Evolutionary conservation across 2,329 filamentous ascomycete species (phyloP), one percentile per base, ranked within the genome.

Genomic region (Aspergillus japonicus): DNA sequence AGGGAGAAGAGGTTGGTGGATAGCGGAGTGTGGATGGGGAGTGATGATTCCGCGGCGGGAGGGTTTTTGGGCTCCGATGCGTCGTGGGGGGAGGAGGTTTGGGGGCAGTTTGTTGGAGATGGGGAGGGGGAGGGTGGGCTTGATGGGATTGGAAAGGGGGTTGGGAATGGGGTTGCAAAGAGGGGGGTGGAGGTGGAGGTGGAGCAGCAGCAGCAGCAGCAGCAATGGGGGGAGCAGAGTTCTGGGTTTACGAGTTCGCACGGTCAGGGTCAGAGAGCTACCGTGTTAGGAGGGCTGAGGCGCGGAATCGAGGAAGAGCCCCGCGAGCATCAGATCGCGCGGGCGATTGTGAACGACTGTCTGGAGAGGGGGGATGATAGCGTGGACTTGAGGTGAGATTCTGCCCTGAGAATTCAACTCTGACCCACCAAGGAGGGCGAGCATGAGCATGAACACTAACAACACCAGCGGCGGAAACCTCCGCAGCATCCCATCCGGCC

Each of bases 11-110:
- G 78, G 23, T 68, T 79, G 61, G 68, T 79, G 29, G 79, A 81
- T 59, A 79, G 77, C 66, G 79, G 79, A 59, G 77, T 81, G 11
- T 81, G 78, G 74, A 78, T 81, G 77, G 77, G 74, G 2, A 80
- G 78, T 64, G 78, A 81, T 65, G 76, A 78, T 59, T 75, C 75
- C 6, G 1, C 6, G 26, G 26, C 26, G 5, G 26, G 26, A 2
- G 26, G 26, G 26, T 26, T 26, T 8, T 26, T 26, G 26, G 26
- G 26, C 26, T 26, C 26, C 6, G 26, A 26, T 26, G 26, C 26
- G 26, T 26, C 26, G 26, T 26, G 73, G 66, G 70, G 75, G 23
- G 77, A 78, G 56, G 76, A 79, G 49, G 67, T 77, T 42, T 42
- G 39, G 39, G 39, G 16, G 6, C 39, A 42, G 50, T 67, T 77